A percentile compares a stretch with the other conserved stretches of the same genome.
Conservation (phyloP, 495 filamentous ascomycete genomes). For the Podospora tetraspora region DNA sequence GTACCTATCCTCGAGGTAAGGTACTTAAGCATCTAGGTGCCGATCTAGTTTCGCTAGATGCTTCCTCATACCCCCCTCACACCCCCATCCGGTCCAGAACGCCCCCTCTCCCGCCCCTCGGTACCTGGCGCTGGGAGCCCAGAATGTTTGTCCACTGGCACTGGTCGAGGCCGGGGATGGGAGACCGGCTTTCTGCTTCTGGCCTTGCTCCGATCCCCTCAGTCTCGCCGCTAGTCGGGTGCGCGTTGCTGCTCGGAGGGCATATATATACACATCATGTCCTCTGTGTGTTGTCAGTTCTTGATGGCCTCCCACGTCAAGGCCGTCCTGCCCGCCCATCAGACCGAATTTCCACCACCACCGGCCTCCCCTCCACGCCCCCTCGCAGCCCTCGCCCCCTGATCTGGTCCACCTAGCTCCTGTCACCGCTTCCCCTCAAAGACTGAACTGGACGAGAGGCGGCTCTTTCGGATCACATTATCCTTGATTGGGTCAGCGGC, state of each 20-base stretch:
- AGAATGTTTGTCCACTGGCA: background rate
- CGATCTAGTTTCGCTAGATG: background rate
- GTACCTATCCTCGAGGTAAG: background rate
- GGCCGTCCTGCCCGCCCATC: background rate
- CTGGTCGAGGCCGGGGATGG: background rate
- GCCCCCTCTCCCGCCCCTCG: background rate
- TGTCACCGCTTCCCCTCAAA: constrained; percentile 10
- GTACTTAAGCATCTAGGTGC: background rate
- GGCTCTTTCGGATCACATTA: background rate
- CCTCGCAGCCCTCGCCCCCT: background rate
- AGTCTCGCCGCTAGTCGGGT: background rate
- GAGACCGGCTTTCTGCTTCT: background rate
- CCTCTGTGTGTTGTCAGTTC: background rate
- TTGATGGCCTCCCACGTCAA: constrained; percentile 12
- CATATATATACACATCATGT: constrained; percentile 5
- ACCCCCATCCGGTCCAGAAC: background rate
- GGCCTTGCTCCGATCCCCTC: background rate
- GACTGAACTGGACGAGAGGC: background rate
- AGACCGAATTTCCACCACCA: background rate
- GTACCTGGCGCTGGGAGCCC: background rate
- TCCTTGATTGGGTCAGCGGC: constrained; percentile 15
- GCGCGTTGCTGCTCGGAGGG: background rate
- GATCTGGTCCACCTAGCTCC: constrained; percentile 14
- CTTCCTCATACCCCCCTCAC: background rate
- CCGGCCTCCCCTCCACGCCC: background rate